phyloP scores from a whole-genome alignment of 2,329 filamentous ascomycete genomes.

The Coniella lustricola region DNA sequence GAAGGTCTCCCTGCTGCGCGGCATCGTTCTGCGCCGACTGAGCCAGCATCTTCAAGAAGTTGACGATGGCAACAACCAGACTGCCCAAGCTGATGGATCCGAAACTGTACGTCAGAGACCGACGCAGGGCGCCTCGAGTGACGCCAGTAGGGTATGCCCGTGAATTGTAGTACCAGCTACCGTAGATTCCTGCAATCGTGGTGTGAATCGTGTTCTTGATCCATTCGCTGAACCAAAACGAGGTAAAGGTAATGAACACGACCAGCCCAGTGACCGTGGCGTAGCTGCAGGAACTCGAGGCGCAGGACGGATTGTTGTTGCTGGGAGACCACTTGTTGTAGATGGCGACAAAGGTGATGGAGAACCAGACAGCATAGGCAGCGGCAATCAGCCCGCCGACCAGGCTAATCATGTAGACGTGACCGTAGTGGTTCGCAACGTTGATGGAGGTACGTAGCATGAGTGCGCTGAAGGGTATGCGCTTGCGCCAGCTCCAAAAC shows the following conservation, averaged over 20 bases:
- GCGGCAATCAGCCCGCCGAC: conserved; percentile 71
- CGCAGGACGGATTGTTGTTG: conserved; percentile 43
- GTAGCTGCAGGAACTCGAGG: conserved; percentile 54
- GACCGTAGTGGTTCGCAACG: conserved; percentile 74
- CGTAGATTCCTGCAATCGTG: conserved; percentile 81
- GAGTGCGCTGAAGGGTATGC: conserved; percentile 84
- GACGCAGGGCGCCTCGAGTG: conserved; percentile 74
- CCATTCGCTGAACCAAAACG: conserved; percentile 91
- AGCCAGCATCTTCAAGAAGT: conserved; percentile 74
- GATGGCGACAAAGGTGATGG: conserved; percentile 76
- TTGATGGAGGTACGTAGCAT: conserved; percentile 86
- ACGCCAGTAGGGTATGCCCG: conserved; percentile 66
- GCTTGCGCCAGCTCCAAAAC: conserved; percentile 82
- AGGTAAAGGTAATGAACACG: conserved; percentile 82
- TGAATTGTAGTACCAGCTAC: conserved; percentile 83
- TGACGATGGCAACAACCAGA: conserved; percentile 78
- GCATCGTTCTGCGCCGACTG: conserved; percentile 66
- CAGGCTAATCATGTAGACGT: conserved; percentile 81
- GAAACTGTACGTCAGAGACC: conserved; percentile 84
- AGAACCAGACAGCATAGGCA: conserved; percentile 77
- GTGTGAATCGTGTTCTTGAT: conserved; percentile 90
- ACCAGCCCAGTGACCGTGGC: conserved; percentile 78
- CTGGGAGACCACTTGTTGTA: conserved; percentile 76
- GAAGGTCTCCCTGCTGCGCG: conserved; percentile 59
- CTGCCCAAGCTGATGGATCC: conserved; percentile 86